Percentiles rank a stretch among this genome's conserved stretches.
phyloP scores from a whole-genome alignment of 2,329 filamentous ascomycete species.

The Pestalotiopsis sp. region DNA sequence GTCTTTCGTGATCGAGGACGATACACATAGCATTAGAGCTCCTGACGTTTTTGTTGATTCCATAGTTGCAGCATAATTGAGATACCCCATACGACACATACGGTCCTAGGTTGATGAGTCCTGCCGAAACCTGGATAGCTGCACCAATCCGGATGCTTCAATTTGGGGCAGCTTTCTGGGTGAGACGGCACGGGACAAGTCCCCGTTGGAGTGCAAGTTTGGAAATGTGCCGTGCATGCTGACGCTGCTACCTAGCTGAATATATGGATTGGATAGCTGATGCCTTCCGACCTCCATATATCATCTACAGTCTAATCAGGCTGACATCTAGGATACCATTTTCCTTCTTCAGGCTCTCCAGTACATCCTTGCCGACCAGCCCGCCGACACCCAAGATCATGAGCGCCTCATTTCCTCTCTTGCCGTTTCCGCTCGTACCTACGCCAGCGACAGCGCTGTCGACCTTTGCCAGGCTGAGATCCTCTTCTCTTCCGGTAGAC shows the following conservation, averaged over 20 bases:
- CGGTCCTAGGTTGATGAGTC: neutral
- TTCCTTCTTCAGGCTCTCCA: slow-evolving; percentile 49
- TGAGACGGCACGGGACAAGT: neutral
- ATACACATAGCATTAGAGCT: neutral
- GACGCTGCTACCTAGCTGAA: too few relatives aligned
- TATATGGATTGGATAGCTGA: too few relatives aligned
- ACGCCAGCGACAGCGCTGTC: slow-evolving; percentile 24
- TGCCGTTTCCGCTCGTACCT: slow-evolving; percentile 19
- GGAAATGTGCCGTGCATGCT: too few relatives aligned
- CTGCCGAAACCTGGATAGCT: neutral
- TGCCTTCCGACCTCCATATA: too few relatives aligned
- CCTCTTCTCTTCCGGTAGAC: slow-evolving; percentile 14
- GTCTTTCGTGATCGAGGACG: neutral
- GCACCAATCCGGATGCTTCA: neutral
- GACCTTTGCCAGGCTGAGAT: slow-evolving; percentile 17
- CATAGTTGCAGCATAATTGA: neutral
- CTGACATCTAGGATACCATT: slow-evolving; percentile 61
- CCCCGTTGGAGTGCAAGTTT: too few relatives aligned
- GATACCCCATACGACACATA: neutral
- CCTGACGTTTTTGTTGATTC: neutral
- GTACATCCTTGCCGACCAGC: slow-evolving; percentile 59
- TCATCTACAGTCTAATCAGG: slow-evolving; percentile 44
- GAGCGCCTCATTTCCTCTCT: slow-evolving; percentile 65
- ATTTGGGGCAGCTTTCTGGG: neutral
- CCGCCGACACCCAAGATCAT: slow-evolving; percentile 81